Evolutionary conservation across 805 yeast species (phyloP).

Genomic region (Cyberlindnera xylosilytica): DNA sequence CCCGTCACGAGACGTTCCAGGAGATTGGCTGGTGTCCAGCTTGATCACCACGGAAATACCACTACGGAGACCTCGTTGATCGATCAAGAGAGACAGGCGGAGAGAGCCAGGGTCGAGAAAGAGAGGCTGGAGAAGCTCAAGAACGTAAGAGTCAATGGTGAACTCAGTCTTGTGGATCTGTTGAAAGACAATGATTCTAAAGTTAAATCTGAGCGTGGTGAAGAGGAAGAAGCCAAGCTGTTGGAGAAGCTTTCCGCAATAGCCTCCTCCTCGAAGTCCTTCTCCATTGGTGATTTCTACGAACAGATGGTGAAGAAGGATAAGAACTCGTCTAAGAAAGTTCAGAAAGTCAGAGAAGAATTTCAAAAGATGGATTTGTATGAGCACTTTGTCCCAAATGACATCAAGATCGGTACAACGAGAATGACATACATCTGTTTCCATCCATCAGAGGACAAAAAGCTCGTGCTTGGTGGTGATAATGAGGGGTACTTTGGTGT

Average conservation of each 20-base stretch:
- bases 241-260: constrained; percentile 30
- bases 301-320: constrained; percentile 44
- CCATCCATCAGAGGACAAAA: constrained; percentile 67
- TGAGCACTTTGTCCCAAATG: constrained; percentile 61
- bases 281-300: constrained; percentile 72
- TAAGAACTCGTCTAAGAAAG: constrained; percentile 35
- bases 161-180: constrained; percentile 59
- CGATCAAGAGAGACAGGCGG: constrained; percentile 20
- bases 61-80: not conserved
- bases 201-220: constrained; percentile 18
- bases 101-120: constrained; percentile 31
- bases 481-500: constrained; percentile 82
- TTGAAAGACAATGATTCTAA: constrained; percentile 39
- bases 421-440: constrained; percentile 72
- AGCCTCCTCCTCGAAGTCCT: constrained; percentile 27
- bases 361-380: constrained; percentile 50
- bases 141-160: constrained; percentile 60
- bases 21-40: constrained; percentile 68
- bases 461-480: constrained; percentile 82
- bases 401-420: constrained; percentile 62
- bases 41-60: constrained; percentile 43
- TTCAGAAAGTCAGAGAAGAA: constrained; percentile 49
- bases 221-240: constrained; percentile 32
- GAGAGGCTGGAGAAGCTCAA: constrained; percentile 49
- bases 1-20: constrained; percentile 73